Evolutionary conservation across 441 rosid species (phyloP).

Genomic region (Macaranga tanarius): DNA sequence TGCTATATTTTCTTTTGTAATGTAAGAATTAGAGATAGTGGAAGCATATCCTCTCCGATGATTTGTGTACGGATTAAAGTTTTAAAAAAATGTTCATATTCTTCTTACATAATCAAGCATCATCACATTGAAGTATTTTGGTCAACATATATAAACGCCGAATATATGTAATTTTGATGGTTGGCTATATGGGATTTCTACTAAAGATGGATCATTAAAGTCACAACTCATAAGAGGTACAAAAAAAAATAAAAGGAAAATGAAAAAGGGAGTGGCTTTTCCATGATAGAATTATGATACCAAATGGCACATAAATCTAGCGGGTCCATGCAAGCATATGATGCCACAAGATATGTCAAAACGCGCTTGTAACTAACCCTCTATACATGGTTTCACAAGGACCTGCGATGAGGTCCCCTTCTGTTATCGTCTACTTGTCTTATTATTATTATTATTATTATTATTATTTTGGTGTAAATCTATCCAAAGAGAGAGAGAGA

Average conservation of each 20-base stretch:
- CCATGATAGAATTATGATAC: constrained; percentile 9
- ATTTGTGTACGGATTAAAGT: constrained; percentile 6
- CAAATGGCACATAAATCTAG: constrained; percentile 16
- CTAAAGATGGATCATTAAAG: constrained; percentile 9
- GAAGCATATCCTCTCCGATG: not conserved
- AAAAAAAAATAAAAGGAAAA: not conserved
- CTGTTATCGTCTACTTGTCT: too few relatives aligned
- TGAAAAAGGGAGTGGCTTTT: not conserved
- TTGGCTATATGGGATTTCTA: not conserved
- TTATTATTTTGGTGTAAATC: not conserved
- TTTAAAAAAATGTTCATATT: too few relatives aligned
- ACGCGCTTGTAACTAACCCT: constrained; percentile 16
- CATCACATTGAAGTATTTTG: not conserved
- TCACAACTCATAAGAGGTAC: not conserved
- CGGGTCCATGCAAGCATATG: constrained; percentile 12
- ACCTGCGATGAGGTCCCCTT: constrained; percentile 7
- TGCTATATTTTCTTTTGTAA: not conserved
- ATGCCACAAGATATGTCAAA: constrained; percentile 28
- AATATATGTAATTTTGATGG: not conserved
- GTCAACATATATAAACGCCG: not conserved
- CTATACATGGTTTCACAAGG: not conserved
- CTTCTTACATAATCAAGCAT: not conserved
- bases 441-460: too few relatives aligned
- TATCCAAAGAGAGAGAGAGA: constrained; percentile 2
- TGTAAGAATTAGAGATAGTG: not conserved